Base-by-base conservation (phyloP, 2,329 filamentous ascomycete genomes). In the Diaporthe sp. region DNA sequence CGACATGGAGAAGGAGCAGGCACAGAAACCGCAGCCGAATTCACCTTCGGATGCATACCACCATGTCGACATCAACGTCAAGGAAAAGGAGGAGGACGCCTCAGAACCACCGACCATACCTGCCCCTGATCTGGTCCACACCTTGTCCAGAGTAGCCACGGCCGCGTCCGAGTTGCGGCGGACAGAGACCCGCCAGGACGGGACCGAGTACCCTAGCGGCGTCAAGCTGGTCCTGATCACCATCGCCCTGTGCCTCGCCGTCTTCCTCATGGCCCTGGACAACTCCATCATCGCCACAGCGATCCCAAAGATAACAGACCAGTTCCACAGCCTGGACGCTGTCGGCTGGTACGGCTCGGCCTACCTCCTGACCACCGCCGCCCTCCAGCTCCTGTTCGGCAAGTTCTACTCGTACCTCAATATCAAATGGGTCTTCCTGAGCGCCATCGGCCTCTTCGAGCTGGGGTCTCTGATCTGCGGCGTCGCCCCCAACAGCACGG, bases 331-430 rank as follows among this genome's bases (percentile, higher is more conserved):
- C 58, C 80, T 87, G 1, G 80, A 82, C 4, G 86, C 87, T 72
- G 84, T 88, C 5, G 86, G 85, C 53, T 88, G 87, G 86, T 88
- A 88, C 71, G 86, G 84, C 22, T 71, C 51, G 22, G 68, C 68
- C 22, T 71, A 71, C 77, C 79, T 85, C 76, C 81, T 86, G 77
- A 85, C 85, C 71, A 81, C 82, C 15, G 79, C 82, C 42, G 81
- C 84, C 0, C 81, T 85, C 17, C 85, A 85, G 49, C 79, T 85
- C 34, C 77, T 82, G 22, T 83, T 81, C 60, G 83, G 83, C 31
- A 82, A 84, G 63, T 79, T 86, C 71, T 87, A 86, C 77, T 85
- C 84, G 42, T 86, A 85, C 77, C 85, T 84, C 76, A 80, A 79
- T 68, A 82, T 84, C 80, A 86, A 86, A 77, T 81, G 78, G 68